phyloP scores from a whole-genome alignment of 2,329 filamentous ascomycete genomes.

The Epichloe brachyelytri region DNA sequence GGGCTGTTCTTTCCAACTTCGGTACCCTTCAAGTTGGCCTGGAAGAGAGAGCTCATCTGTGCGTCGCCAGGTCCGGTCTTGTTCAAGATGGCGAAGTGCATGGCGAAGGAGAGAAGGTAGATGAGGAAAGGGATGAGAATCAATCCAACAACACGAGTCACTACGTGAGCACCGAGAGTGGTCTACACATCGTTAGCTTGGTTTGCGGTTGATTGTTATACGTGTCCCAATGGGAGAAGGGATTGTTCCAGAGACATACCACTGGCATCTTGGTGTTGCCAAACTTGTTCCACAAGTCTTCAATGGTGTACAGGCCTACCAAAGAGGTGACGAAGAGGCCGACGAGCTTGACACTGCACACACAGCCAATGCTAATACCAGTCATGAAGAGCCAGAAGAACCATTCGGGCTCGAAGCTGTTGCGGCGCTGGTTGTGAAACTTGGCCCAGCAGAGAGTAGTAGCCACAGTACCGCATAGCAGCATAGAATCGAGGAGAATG shows the following conservation, averaged over 20 bases:
- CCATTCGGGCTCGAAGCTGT: conserved; percentile 86
- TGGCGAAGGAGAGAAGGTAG: conserved; percentile 89
- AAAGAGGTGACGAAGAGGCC: conserved; percentile 91
- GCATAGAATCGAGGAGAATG: conserved; percentile 64
- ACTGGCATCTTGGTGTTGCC: conserved; percentile 85
- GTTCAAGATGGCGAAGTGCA: conserved; percentile 89
- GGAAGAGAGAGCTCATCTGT: conserved; percentile 99
- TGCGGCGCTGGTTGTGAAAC: conserved; percentile 78
- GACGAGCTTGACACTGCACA: conserved; percentile 97
- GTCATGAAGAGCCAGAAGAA: conserved; percentile 89
- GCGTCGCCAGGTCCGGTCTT: conserved; percentile 92
- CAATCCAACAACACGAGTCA: conserved; percentile 68
- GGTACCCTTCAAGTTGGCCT: conserved; percentile 88
- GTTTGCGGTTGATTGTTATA: neutral
- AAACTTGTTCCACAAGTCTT: conserved; percentile 98
- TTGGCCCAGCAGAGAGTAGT: conserved; percentile 95
- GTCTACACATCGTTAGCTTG: conserved; percentile 16
- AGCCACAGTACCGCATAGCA: conserved; percentile 90
- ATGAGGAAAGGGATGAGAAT: conserved; percentile 82
- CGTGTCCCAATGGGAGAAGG: neutral
- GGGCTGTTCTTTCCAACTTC: conserved; percentile 91
- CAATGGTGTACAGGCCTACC: conserved; percentile 87
- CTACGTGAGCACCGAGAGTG: conserved; percentile 65
- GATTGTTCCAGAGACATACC: conserved; percentile 30
- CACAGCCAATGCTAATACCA: conserved; percentile 90